A percentile compares a stretch with the other conserved stretches of the same genome.
phyloP scores from a whole-genome alignment of 768 basidiomycete species.

The Xerocomellus chrysenteron region DNA sequence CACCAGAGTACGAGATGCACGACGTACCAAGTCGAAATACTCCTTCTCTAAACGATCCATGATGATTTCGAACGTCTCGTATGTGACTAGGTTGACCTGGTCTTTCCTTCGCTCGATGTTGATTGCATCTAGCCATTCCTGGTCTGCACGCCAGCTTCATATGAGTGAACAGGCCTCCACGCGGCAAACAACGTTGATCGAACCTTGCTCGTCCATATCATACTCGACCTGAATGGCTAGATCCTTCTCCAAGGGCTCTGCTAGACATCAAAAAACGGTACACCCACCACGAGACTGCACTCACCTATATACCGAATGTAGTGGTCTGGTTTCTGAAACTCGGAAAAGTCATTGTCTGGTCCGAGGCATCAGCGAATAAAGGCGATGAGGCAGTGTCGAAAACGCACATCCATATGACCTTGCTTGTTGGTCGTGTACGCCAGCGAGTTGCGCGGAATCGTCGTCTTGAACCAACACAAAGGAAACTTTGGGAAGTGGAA shows the following conservation, averaged over 20 bases:
- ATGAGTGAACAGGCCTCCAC: slow-evolving; percentile 3
- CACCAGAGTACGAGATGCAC: slow-evolving; percentile 4
- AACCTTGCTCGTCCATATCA: slow-evolving; percentile 99
- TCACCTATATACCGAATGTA: slow-evolving; percentile 91
- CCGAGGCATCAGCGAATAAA: slow-evolving; percentile 18
- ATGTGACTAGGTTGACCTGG: slow-evolving; percentile 65
- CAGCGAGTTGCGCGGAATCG: slow-evolving; percentile 55
- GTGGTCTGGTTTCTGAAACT: slow-evolving; percentile 75
- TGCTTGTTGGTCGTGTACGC: slow-evolving; percentile 62
- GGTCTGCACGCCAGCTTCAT: slow-evolving; percentile 50
- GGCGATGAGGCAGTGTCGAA: neutral
- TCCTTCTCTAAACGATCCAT: slow-evolving; percentile 99
- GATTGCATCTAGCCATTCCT: slow-evolving; percentile 88
- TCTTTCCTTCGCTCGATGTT: slow-evolving; percentile 82
- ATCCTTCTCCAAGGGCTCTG: slow-evolving; percentile 91
- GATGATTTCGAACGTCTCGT: slow-evolving; percentile 91
- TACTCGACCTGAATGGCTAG: slow-evolving; percentile 94
- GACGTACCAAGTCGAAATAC: slow-evolving; percentile 90
- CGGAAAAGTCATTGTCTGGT: slow-evolving; percentile 64
- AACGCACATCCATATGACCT: slow-evolving; percentile 73
- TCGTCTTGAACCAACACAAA: slow-evolving; percentile 68
- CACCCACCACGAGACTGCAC: slow-evolving; percentile 16
- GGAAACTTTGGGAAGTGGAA: slow-evolving; percentile 60
- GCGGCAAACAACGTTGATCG: slow-evolving; percentile 9
- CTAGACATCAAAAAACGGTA: slow-evolving; percentile 5